Base-by-base conservation (phyloP, 2,329 filamentous ascomycete genomes). In the Fusarium sp. region DNA sequence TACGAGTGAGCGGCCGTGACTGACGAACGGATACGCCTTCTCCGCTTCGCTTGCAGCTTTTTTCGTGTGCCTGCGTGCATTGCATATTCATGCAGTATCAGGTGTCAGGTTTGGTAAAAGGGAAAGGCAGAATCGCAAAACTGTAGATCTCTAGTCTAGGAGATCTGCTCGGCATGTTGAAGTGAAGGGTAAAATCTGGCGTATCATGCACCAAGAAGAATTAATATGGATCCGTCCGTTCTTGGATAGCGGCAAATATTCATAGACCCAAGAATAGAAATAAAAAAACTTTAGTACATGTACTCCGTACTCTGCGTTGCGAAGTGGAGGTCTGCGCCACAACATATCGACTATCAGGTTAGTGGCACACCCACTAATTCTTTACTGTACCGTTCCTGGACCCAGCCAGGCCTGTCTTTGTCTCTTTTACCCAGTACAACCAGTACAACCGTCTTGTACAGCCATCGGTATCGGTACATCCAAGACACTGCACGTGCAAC, bases 221-320 rank as follows among this genome's bases (percentile, higher is more conserved):
- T 24, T 48, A 24, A 24, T 32, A 24, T 19, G 35, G 33, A 46
- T 53, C 37, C 22, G 26, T 46, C 37, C 19, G 26, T 46, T 40
- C 41, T 44, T 49, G 32, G 53, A 54, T 48, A 44, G 54, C 52
- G 56, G 44, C 53, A 55, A 64, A 37, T 50, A 47, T 64, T 56
- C 58, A 56, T 53, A 55, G 54, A 51, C 54, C 71, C 71, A 73
- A 73, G 72, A 73, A 74, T 74, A 73, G 71, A 59, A 56, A 35
- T 35, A n/a, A 30, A 30, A 30, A 30, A 13, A 13, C 28, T 30
- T 13, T 30, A 30, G n/a, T n/a, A n/a, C n/a, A n/a, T n/a, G n/a
- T n/a, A n/a, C n/a, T n/a, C n/a, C n/a, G n/a, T n/a, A n/a, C n/a
- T 30, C 28, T 30, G 6, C 10, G 28, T 30, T 30, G 11, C 28